Percentiles rank a stretch among this genome's conserved stretches.
Conservation (phyloP, 352 stramenopile species). For the Phytophthora uliginosa region DNA sequence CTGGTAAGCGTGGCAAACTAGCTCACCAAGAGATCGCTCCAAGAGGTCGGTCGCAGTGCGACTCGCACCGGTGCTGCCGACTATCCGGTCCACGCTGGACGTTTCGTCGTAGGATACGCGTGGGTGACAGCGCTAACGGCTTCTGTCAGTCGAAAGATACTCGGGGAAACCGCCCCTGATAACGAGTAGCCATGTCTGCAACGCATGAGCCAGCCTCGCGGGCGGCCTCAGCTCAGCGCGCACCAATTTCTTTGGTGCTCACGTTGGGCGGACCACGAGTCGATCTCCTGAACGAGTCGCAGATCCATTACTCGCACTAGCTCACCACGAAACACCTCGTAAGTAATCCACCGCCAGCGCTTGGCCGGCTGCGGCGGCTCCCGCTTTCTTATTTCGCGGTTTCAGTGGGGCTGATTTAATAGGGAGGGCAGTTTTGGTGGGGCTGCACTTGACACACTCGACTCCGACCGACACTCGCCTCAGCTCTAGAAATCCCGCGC, state of each 20-base stretch:
- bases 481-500: background rate
- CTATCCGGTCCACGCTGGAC: conserved; percentile 1
- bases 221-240: background rate
- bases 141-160: conserved; percentile 34
- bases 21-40: background rate
- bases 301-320: conserved; percentile 38
- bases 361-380: conserved; percentile 9
- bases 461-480: background rate
- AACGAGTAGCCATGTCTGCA: conserved; percentile 33
- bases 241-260: conserved; percentile 37
- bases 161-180: conserved; percentile 16
- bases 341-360: conserved; percentile 34
- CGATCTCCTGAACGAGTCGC: conserved; percentile 19
- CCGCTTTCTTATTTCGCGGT: conserved; percentile 14
- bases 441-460: background rate
- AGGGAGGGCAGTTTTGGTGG: conserved; percentile 13
- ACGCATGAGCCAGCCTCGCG: conserved; percentile 2
- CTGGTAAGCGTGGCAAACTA: background rate
- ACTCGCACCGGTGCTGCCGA: background rate
- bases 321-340: conserved; percentile 34
- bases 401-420: conserved; percentile 12
- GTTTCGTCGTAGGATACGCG: conserved; percentile 12
- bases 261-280: conserved; percentile 24
- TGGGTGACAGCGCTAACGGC: conserved; percentile 25
- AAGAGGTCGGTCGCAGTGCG: background rate